phyloP scores from a whole-genome alignment of 108 stramenopile species.

The Pseudonitzschia delicatissima region DNA sequence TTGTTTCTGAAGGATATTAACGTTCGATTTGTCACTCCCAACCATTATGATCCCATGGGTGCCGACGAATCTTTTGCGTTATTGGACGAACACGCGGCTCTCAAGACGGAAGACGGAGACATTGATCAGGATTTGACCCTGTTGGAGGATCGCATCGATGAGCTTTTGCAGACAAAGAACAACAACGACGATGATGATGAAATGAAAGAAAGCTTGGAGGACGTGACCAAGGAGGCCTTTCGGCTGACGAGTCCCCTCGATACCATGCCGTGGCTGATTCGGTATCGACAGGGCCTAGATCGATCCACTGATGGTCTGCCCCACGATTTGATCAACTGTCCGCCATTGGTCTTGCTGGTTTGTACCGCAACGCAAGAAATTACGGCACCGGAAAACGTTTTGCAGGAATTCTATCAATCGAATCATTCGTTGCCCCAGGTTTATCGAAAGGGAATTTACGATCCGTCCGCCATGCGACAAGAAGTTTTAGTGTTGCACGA shows the following conservation, averaged over 20 bases:
- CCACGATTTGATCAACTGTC: slow-evolving; percentile 49
- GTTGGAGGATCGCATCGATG: slow-evolving; percentile 64
- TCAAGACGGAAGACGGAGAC: slow-evolving; percentile 47
- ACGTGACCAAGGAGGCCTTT: slow-evolving; percentile 60
- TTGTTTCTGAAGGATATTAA: slow-evolving; percentile 47
- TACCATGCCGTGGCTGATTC: slow-evolving; percentile 57
- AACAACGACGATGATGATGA: slow-evolving; percentile 1
- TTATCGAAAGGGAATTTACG: slow-evolving; percentile 61
- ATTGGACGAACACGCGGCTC: slow-evolving; percentile 34
- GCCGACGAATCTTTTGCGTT: slow-evolving; percentile 34
- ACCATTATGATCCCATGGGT: slow-evolving; percentile 9
- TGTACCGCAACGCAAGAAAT: slow-evolving; percentile 43
- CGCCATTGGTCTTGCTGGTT: slow-evolving; percentile 41
- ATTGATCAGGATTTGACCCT: slow-evolving; percentile 52
- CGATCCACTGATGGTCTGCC: slow-evolving; percentile 49
- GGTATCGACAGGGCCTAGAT: slow-evolving; percentile 73
- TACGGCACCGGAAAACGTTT: slow-evolving; percentile 32
- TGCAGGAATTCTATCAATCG: slow-evolving; percentile 37
- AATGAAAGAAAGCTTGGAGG: slow-evolving; percentile 39
- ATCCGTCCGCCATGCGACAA: slow-evolving; percentile 58
- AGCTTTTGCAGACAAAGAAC: slow-evolving; percentile 35
- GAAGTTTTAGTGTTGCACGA: slow-evolving; percentile 83
- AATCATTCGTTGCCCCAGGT: slow-evolving; percentile 62
- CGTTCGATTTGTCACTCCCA: slow-evolving; percentile 47
- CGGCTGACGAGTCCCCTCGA: slow-evolving; percentile 56